phyloP scores from a whole-genome alignment of 2,329 filamentous ascomycete genomes.

The Trichoderma atrobrunneum region DNA sequence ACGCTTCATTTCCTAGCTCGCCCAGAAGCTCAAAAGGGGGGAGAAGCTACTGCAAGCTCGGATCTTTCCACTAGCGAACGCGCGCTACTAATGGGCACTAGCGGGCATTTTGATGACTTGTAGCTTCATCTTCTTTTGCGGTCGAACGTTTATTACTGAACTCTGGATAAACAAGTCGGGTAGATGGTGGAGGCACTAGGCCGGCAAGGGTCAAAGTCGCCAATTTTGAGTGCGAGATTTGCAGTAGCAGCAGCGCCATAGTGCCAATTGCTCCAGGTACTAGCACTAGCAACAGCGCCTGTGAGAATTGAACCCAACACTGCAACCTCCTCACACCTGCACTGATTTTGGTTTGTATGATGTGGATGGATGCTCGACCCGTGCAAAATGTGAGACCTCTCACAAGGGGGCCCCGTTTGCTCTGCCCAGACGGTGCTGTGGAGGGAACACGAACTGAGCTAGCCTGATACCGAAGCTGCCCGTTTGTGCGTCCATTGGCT shows the following conservation, averaged over 20 bases:
- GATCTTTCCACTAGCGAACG: slow-evolving; percentile 16
- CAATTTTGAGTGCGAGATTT: slow-evolving; percentile 1
- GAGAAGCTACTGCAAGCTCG: slow-evolving; percentile 10
- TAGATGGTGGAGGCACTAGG: not conserved
- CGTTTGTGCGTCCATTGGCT: slow-evolving; percentile 10
- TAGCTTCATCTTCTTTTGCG: not conserved
- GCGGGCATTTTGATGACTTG: slow-evolving; percentile 7
- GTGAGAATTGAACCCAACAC: not conserved
- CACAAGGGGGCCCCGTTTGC: not conserved
- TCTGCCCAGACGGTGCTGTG: slow-evolving; percentile 5
- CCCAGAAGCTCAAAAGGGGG: slow-evolving; percentile 11
- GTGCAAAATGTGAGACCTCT: not conserved
- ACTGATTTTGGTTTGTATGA: not conserved
- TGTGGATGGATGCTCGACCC: not conserved
- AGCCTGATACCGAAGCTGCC: slow-evolving; percentile 18
- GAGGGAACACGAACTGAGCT: slow-evolving; percentile 19
- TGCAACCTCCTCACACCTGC: not conserved
- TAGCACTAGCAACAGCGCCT: not conserved
- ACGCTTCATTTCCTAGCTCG: slow-evolving; percentile 14
- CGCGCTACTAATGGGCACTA: slow-evolving; percentile 14
- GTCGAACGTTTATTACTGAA: not conserved
- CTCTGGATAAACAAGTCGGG: not conserved
- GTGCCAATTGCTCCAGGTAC: not conserved
- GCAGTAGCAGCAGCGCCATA: slow-evolving; percentile 1
- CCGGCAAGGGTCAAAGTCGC: not conserved